Conservation (phyloP, 177 flowering plant genomes). For the Vitis hybrid region DNA sequence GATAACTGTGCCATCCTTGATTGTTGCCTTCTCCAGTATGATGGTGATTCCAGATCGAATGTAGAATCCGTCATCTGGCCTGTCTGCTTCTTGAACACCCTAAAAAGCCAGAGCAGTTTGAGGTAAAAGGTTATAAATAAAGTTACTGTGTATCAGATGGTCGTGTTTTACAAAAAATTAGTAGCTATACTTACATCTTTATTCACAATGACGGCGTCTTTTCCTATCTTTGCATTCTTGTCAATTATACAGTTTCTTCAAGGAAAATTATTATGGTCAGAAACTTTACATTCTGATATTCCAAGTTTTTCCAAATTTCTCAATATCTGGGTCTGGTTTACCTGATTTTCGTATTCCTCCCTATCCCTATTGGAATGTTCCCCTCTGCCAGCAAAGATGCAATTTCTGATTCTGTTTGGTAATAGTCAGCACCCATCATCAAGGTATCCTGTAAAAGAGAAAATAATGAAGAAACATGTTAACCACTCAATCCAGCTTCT, state of each 20-base stretch:
- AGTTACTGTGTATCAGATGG: no score
- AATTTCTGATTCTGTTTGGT: conserved; percentile 85
- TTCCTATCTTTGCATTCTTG: conserved; percentile 83
- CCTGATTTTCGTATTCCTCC: conserved; percentile 72
- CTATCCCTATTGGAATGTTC: conserved; percentile 80
- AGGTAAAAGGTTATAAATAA: no score
- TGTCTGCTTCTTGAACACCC: conserved; percentile 76
- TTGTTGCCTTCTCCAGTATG: conserved; percentile 67
- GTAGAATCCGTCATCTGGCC: conserved; percentile 74
- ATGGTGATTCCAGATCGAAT: conserved; percentile 79
- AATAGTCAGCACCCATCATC: conserved; percentile 90
- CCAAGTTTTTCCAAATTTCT: background rate
- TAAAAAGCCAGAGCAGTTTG: conserved; percentile 6
- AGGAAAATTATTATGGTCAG: conserved; percentile 10
- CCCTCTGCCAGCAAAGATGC: conserved; percentile 78
- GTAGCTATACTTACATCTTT: conserved; percentile 56
- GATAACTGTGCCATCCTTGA: conserved; percentile 65
- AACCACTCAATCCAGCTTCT: background rate
- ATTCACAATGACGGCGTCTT: conserved; percentile 65
- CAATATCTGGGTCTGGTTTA: conserved; percentile 6
- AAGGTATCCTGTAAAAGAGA: conserved; percentile 57
- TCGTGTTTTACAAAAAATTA: background rate
- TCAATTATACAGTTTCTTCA: conserved; percentile 83
- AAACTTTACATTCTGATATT: background rate
- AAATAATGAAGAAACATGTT: background rate